Evolutionary conservation across 2,329 filamentous ascomycete species (phyloP), one percentile per base, ranked within the genome.

Genomic region (Cladosporium velox): DNA sequence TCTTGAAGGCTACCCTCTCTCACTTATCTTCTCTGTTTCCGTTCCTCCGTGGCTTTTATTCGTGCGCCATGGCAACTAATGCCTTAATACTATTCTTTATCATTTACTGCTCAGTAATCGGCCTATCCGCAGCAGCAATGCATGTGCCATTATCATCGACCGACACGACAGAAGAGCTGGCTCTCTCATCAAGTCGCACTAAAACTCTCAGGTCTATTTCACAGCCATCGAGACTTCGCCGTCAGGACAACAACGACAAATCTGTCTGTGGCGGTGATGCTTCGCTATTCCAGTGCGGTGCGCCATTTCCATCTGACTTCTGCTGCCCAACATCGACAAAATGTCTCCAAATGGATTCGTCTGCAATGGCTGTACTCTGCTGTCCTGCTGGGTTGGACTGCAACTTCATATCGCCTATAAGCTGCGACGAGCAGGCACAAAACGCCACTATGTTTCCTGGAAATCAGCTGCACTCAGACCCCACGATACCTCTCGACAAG

Each of bases 311-410:
- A 1, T 80, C 79, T 61, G 82, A 85, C 74, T 91, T 93, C 75
- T 92, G 90, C 81, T 93, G 91, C 74, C 77, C 83, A 3, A 67
- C 77, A 32, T 77, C 75, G 21, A 79, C 82, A 7, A 82, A 74
- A 2, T 93, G 91, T 78, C 79, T 87, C 49, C 72, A 83, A 1
- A 83, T 93, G 57, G 80, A 81, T 72, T 77, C 76, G 55, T 88
- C 88, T 12, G 88, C 89, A 0, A 82, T 89, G 6, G 91, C 90
- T 0, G 83, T 89, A 15, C 80, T 93, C 59, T 93, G 91, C 80
- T 93, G 91, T 74, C 90, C 90, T 1, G 69, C 76, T 1, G 85
- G 83, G 41, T 72, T 72, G 41, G 81, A 82, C 71, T 93, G 91
- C 79, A 71, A 78, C n/a, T 81, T 76, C 58, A 90, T 93, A 71